Evolutionary conservation across 129 eudicot genomes (phyloP), one percentile per base, ranked within the genome.

Genomic region (Deinandra increscens): DNA sequence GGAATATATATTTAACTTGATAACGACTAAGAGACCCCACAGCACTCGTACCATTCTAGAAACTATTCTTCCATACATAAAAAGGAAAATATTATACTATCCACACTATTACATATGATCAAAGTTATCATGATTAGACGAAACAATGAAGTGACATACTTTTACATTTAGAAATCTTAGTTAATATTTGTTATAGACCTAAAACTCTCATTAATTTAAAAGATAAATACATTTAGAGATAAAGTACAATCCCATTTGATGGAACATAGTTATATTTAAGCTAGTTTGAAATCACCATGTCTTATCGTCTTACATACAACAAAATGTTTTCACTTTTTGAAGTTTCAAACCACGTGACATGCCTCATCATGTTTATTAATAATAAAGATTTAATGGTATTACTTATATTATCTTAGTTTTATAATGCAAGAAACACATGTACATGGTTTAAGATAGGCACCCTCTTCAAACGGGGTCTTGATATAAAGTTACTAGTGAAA

Each of bases 341-440:
- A 49, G 11, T 4, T 10, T 8, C 17, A 3, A 49, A 49, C 56
- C 56, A 49, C 4, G 56, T 19, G 22, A 19, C 22, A 17, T 19
- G 11, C 17, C 56, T 26, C 9, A 9, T 60, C 36, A 5, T 54
- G 39, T 43, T 71, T 71, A 66, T 66, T 29, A 60, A 29, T 29
- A 60, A 29, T 43, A 31, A 60, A 60, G 31, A 49, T 49, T 55
- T 23, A 55, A 22, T 55, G 37, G 26, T 55, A 26, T 49, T 50
- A 49, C 44, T 36, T 64, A 51, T 65, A 39, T 74, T 39, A 26
- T 39, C 26, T 33, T 61, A 31, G 42, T 41, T 64, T 74, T 53
- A 10, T 5, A 26, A 51, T 41, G 38, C 75, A 76, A 48, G 58
- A 69, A 36, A 76, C 65, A 69, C 36, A 49, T 76, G 45, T 69